Evolutionary conservation across 805 yeast species (phyloP).

Genomic region (Sungouiozyma ichnusensis): DNA sequence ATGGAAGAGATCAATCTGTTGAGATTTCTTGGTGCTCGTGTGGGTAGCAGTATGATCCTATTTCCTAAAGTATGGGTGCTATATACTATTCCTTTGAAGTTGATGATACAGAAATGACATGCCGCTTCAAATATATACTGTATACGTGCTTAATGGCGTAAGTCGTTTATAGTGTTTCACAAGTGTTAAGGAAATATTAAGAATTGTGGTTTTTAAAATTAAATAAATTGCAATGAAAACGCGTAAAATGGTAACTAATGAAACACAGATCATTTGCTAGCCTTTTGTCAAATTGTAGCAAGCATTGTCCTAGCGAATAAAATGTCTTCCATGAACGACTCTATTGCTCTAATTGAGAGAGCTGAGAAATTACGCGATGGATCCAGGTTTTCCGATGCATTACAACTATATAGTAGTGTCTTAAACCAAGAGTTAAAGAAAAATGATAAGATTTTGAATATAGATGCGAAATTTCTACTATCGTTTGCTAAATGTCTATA

Average conservation of each 20-base stretch:
- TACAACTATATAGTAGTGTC: background rate
- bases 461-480: constrained; percentile 1
- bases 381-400: background rate
- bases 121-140: no score
- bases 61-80: no score
- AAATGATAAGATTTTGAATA: background rate
- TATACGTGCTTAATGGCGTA: no score
- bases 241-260: background rate
- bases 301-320: no score
- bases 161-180: background rate
- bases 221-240: background rate
- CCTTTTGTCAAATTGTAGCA: background rate
- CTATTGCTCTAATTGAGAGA: background rate
- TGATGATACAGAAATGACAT: no score
- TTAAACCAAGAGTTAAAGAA: constrained; percentile 1
- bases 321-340: background rate
- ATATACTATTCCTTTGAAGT: no score
- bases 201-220: background rate
- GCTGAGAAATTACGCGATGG: background rate
- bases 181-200: background rate
- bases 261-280: background rate
- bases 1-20: no score
- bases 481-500: constrained; percentile 4
- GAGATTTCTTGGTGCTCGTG: no score
- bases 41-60: no score